Conservation (phyloP, 2,329 filamentous ascomycete genomes). For the Diatrype stigma region DNA sequence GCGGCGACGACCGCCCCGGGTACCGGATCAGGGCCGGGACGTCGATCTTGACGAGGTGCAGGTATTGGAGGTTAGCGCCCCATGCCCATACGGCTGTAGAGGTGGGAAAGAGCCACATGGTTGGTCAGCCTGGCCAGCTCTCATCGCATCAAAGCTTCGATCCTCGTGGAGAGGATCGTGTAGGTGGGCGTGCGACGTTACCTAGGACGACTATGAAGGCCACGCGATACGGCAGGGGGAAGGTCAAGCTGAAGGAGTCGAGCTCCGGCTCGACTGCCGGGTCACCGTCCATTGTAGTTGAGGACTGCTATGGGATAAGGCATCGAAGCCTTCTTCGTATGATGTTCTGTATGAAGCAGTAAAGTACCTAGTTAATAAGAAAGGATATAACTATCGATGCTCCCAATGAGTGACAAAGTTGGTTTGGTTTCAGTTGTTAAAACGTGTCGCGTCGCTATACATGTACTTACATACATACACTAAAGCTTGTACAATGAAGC, state of each 20-base stretch:
- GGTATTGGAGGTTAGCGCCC: conserved; percentile 86
- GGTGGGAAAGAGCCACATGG: conserved; percentile 5
- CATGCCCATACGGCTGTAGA: conserved; percentile 84
- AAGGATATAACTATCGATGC: no score
- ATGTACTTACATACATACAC: no score
- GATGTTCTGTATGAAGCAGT: no score
- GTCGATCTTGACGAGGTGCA: conserved; percentile 77
- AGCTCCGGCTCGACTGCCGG: conserved; percentile 65
- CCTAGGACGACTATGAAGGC: conserved; percentile 81
- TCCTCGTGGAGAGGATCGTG: no score
- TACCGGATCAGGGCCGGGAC: conserved; percentile 84
- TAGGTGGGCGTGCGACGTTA: no score
- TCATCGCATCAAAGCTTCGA: no score
- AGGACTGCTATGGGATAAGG: conserved; percentile 4
- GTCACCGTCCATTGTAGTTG: conserved; percentile 64
- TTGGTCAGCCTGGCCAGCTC: not conserved
- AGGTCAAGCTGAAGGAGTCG: conserved; percentile 80
- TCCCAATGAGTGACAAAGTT: no score
- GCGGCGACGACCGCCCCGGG: conserved; percentile 65
- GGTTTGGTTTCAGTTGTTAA: no score
- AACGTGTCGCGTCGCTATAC: no score
- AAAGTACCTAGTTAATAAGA: no score
- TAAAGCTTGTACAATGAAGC: no score
- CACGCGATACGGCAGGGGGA: conserved; percentile 86
- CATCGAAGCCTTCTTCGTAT: conserved; percentile 12